Base-by-base conservation (phyloP, 768 basidiomycete species). In the Collybiopsis luxurians region DNA sequence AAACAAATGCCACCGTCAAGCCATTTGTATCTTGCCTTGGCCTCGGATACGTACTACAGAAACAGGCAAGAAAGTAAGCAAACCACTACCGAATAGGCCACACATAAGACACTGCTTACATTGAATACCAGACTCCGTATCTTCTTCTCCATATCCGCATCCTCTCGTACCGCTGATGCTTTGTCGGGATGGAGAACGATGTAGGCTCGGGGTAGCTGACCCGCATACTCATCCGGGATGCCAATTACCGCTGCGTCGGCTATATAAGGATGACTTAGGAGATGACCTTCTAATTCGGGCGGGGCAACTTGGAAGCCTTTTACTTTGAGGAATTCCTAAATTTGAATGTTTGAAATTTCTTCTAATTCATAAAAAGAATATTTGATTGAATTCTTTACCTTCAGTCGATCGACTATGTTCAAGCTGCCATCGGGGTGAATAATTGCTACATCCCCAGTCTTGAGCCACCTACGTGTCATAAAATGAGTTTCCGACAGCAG, bases 201-300 rank as follows among this genome's bases (percentile, higher is more conserved):
- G 66, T 81, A 91, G 7, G 90, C 89, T 53, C 88, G 63, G 0
- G 90, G 89, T 11, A 89, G 61, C 66, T 92, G 89, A 17, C 90
- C 89, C 56, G 79, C 87, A 65, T 86, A 90, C 23, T 90, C 89
- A 62, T 92, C 87, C 1, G 78, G 77, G 19, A 89, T 65, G 4
- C 86, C 81, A 6, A 91, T 85, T 7, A 88, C 83, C 61, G 86
- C 86, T 1, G 75, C 75, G 63, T 86, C 86, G 3, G 69, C 71
- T 11, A 90, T 85, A 57, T 84, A 82, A 10, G 78, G 74, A 62
- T 87, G 85, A 34, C 75, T 64, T 34, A 89, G 74, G 47, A 87
- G 72, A 66, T 85, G 85, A 0, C 84, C 86, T 67, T 87, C 85
- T 1, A 87, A 69, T 60, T 87, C 86, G 3, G 86, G 85, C 1